A percentile compares a stretch with the other conserved stretches of the same genome.
Conservation (phyloP, 257 asterid genomes). For the Solanum paucissectum region DNA sequence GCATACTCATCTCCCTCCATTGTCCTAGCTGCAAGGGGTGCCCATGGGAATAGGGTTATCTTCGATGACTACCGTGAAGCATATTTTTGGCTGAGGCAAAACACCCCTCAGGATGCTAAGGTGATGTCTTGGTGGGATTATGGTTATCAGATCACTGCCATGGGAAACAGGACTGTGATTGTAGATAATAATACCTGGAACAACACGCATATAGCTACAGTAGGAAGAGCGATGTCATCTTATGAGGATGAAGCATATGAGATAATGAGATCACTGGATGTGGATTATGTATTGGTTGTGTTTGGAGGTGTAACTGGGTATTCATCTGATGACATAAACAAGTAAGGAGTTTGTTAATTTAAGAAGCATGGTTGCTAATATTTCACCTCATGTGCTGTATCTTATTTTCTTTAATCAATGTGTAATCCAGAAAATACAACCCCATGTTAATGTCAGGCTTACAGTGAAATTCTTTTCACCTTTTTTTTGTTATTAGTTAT, state of each 20-base stretch:
- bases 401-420: not conserved
- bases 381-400: not conserved
- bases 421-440: not conserved
- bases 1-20: constrained; percentile 99
- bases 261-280: constrained; percentile 93
- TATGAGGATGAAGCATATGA: constrained; percentile 96
- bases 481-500: not conserved
- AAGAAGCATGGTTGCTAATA: not conserved
- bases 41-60: constrained; percentile 84
- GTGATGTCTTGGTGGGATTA: constrained; percentile 99
- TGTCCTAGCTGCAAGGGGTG: constrained; percentile 98
- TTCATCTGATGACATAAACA: constrained; percentile 96
- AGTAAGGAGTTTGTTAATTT: constrained; percentile 40
- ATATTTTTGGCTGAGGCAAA: constrained; percentile 87
- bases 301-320: constrained; percentile 98
- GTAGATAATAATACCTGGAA: constrained; percentile 99
- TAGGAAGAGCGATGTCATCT: constrained; percentile 99
- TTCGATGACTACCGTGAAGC: constrained; percentile 97
- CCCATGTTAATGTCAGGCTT: not conserved
- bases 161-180: constrained; percentile 96
- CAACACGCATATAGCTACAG: constrained; percentile 97
- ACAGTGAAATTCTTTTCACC: not conserved
- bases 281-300: constrained; percentile 85
- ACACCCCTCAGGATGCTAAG: constrained; percentile 94
- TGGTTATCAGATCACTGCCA: constrained; percentile 97